phyloP scores from a whole-genome alignment of 768 basidiomycete genomes.

The Boletus rubroflammeus region DNA sequence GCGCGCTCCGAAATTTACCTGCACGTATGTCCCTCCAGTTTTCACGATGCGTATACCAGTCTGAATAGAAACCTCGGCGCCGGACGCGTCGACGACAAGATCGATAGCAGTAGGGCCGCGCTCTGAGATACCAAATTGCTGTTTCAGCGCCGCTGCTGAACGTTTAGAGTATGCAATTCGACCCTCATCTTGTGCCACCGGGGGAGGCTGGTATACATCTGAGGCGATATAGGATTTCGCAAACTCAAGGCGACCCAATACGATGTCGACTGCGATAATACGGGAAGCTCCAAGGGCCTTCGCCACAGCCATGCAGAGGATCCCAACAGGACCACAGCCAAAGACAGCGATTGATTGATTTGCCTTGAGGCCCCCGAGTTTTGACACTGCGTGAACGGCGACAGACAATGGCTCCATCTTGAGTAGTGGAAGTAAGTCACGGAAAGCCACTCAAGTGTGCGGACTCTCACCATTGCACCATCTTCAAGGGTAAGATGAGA shows the following conservation, averaged over 20 bases:
- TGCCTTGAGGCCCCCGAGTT: slow-evolving; percentile 66
- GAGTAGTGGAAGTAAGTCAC: not conserved
- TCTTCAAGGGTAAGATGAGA: slow-evolving; percentile 86
- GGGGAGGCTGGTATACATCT: slow-evolving; percentile 63
- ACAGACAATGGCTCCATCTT: slow-evolving; percentile 96
- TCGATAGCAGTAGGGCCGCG: slow-evolving; percentile 73
- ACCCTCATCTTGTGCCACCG: slow-evolving; percentile 58
- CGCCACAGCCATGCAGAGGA: slow-evolving; percentile 94
- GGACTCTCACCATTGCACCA: slow-evolving; percentile 77
- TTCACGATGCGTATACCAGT: slow-evolving; percentile 75
- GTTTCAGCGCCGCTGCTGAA: slow-evolving; percentile 64
- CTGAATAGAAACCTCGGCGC: slow-evolving; percentile 90
- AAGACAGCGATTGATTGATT: slow-evolving; percentile 80
- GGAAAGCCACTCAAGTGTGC: not conserved
- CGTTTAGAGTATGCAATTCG: slow-evolving; percentile 69
- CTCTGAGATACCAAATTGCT: slow-evolving; percentile 62
- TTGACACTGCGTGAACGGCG: slow-evolving; percentile 83
- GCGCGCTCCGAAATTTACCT: slow-evolving; percentile 37
- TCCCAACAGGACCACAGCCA: slow-evolving; percentile 85
- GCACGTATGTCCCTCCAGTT: slow-evolving; percentile 71
- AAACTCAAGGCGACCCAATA: slow-evolving; percentile 74
- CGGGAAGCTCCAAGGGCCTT: slow-evolving; percentile 86
- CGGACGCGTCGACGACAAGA: slow-evolving; percentile 87
- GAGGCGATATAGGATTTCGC: slow-evolving; percentile 84
- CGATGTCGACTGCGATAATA: slow-evolving; percentile 82